Evolutionary conservation across 306 rosid genomes (phyloP).

Genomic region (Rosa multiflora): DNA sequence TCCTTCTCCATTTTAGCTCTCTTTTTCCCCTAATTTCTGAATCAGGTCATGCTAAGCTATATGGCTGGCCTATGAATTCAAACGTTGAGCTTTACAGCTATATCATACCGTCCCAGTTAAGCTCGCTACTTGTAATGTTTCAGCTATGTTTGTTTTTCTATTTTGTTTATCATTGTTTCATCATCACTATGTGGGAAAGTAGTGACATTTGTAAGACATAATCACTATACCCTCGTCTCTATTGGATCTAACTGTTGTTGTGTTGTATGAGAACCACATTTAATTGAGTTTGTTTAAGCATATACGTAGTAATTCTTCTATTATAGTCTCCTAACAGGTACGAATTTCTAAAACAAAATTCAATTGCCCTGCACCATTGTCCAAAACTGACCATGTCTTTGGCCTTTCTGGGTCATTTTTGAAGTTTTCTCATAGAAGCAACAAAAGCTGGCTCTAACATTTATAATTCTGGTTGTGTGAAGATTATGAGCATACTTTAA

Average conservation of each 20-base stretch:
- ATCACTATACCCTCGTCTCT: background rate
- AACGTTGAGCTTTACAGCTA: background rate
- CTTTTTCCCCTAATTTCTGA: background rate
- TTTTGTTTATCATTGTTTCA: background rate
- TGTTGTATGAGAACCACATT: background rate
- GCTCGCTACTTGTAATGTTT: background rate
- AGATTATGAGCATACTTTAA: constrained; percentile 21
- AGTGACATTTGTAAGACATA: background rate
- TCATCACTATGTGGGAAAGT: background rate
- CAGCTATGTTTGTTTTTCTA: background rate
- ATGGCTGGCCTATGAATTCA: background rate
- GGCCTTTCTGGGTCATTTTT: background rate
- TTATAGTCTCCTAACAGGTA: background rate
- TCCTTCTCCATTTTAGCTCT: background rate
- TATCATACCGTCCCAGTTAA: background rate
- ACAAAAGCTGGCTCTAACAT: constrained; percentile 16
- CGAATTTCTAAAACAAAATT: background rate
- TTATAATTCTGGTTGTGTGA: constrained; percentile 14
- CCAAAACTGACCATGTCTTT: background rate
- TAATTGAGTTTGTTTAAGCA: background rate
- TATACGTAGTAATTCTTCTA: background rate
- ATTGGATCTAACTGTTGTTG: background rate
- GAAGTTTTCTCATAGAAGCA: background rate
- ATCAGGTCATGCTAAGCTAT: too few relatives aligned
- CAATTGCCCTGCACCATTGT: background rate